Evolutionary conservation across 2,329 filamentous ascomycete genomes (phyloP).

Genomic region (Shiraia bambusicola): DNA sequence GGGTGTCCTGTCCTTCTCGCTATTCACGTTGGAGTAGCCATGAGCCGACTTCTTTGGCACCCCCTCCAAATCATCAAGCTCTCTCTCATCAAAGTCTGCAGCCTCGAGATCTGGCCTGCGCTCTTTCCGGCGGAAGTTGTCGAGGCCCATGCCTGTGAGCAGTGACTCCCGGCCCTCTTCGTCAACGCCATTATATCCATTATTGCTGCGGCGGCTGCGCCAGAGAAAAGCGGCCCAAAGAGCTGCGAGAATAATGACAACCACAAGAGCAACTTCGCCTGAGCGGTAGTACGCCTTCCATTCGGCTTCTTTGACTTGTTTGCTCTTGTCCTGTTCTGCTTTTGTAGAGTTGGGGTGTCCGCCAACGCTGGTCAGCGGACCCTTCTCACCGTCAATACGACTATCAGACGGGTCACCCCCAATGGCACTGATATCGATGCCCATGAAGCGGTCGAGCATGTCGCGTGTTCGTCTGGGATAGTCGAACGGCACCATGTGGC

Average conservation of each 20-base stretch:
- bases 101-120: conserved; percentile 58
- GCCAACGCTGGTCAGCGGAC: conserved; percentile 74
- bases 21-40: conserved; percentile 23
- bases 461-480: conserved; percentile 82
- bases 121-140: conserved; percentile 50
- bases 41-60: conserved; percentile 26
- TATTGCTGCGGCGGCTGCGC: conserved; percentile 49
- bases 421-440: conserved; percentile 85
- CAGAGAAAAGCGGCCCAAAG: conserved; percentile 73
- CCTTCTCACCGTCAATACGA: conserved; percentile 81
- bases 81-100: conserved; percentile 63
- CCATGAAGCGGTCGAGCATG: conserved; percentile 97
- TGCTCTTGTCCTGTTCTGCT: conserved; percentile 66
- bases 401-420: conserved; percentile 78
- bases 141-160: conserved; percentile 48
- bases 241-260: conserved; percentile 72
- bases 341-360: conserved; percentile 69
- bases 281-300: conserved; percentile 88
- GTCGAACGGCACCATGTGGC: conserved; percentile 98
- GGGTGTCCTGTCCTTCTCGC: conserved; percentile 33
- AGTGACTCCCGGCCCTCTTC: conserved; percentile 50
- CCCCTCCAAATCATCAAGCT: conserved; percentile 57
- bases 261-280: conserved; percentile 79
- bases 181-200: conserved; percentile 49
- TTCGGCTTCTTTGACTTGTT: conserved; percentile 78